Conservation (phyloP, 2,329 filamentous ascomycete genomes). For the Penicillium olsonii region DNA sequence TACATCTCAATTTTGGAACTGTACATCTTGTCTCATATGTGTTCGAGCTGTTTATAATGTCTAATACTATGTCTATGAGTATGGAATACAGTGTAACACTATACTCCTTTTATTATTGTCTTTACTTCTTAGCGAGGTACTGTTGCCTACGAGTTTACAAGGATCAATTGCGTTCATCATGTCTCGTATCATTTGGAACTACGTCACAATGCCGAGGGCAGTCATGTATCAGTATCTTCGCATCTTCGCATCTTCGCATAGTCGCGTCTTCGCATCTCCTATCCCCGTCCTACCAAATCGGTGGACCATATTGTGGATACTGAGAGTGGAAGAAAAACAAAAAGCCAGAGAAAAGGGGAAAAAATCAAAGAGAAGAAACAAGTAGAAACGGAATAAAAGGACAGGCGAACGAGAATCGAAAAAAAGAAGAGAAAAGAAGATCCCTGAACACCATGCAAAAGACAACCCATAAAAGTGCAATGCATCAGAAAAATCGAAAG, state of each 20-base stretch:
- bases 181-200: constrained; percentile 10
- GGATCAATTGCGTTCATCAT: constrained; percentile 6
- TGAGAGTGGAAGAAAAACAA: constrained; percentile 16
- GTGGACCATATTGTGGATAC: neutral
- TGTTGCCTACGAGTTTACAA: no score
- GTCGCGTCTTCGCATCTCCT: constrained; percentile 4
- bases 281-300: neutral
- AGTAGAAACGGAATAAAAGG: constrained; percentile 13
- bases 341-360: constrained; percentile 10
- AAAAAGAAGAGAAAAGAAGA: constrained; percentile 10
- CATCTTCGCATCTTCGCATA: constrained; percentile 2
- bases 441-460: constrained; percentile 28
- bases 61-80: no score
- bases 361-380: constrained; percentile 12
- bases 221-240: constrained; percentile 7
- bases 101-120: no score
- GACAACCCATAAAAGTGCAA: constrained; percentile 11
- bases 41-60: no score
- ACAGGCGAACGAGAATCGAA: no score
- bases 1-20: neutral
- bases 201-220: constrained; percentile 11
- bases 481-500: constrained; percentile 14
- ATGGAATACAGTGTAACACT: no score
- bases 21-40: no score
- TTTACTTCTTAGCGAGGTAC: no score